These are phyloP conservation scores for Paspalum vaginatum DNA, from an alignment of 176 grass and related monocot genomes.

Conservation along the genomic window DNA sequence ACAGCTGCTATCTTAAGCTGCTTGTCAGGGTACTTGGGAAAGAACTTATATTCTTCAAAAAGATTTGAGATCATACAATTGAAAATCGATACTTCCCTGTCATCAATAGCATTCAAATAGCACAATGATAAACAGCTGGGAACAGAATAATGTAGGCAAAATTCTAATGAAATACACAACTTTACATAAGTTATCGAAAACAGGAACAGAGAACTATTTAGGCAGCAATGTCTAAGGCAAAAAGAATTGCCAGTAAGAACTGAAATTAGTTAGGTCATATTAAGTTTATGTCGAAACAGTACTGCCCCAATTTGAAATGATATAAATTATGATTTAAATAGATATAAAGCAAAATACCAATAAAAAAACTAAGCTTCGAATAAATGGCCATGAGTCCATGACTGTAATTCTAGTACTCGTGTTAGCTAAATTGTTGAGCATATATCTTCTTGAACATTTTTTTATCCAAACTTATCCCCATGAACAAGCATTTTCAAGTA, in stretches of 20 bases:
- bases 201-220: background rate
- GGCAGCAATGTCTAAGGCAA: conserved; percentile 20
- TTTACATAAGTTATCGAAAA: conserved; percentile 20
- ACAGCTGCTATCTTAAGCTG: conserved; percentile 83
- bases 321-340: background rate
- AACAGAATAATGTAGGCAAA: conserved; percentile 7
- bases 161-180: background rate
- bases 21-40: conserved; percentile 80
- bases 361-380: background rate
- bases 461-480: conserved; percentile 9
- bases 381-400: background rate
- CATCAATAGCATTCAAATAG: conserved; percentile 29
- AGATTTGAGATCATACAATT: conserved; percentile 79
- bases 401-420: background rate
- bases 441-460: conserved; percentile 12
- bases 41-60: conserved; percentile 94
- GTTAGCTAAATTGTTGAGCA: conserved; percentile 17
- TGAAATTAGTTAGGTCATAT: background rate
- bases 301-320: background rate
- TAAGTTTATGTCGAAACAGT: conserved; percentile 3
- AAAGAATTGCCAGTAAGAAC: background rate
- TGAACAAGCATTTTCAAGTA: conserved; percentile 17
- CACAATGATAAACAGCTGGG: conserved; percentile 15
- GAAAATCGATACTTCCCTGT: conserved; percentile 69
- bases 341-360: background rate